These are phyloP conservation scores for Salvia splendens DNA, from an alignment of 257 asterid genomes.

Conservation along the genomic window DNA sequence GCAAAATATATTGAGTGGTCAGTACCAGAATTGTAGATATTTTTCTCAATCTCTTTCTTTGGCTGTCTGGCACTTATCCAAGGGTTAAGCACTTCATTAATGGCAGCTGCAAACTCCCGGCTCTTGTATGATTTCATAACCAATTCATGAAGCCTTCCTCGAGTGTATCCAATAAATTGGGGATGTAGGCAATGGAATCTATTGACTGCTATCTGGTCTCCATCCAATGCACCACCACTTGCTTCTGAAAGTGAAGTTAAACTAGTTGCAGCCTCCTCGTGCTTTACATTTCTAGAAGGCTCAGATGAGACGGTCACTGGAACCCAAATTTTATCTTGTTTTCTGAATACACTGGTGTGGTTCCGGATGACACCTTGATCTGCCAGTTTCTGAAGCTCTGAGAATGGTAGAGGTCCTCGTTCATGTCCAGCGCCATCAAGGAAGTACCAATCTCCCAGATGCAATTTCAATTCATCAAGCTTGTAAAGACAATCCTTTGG, in stretches of 20 bases:
- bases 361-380: slow-evolving; percentile 78
- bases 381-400: slow-evolving; percentile 79
- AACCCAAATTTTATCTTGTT: slow-evolving; percentile 86
- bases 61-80: slow-evolving; percentile 93
- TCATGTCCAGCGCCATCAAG: slow-evolving; percentile 98
- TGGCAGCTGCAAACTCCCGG: slow-evolving; percentile 97
- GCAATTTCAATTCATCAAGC: slow-evolving; percentile 69
- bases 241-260: slow-evolving; percentile 41
- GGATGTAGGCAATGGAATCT: slow-evolving; percentile 79
- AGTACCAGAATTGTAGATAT: slow-evolving; percentile 58
- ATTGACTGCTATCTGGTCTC: slow-evolving; percentile 38
- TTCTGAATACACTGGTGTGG: slow-evolving; percentile 78
- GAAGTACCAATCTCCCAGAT: slow-evolving; percentile 91
- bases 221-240: slow-evolving; percentile 33
- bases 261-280: slow-evolving; percentile 37
- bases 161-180: slow-evolving; percentile 89
- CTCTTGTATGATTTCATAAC: slow-evolving; percentile 97
- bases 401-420: slow-evolving; percentile 79
- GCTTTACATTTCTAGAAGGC: slow-evolving; percentile 36
- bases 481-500: slow-evolving; percentile 73
- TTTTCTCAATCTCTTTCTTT: slow-evolving; percentile 78
- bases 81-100: slow-evolving; percentile 95
- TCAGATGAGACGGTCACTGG: slow-evolving; percentile 61
- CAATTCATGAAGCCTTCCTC: slow-evolving; percentile 95
- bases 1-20: slow-evolving; percentile 15